Evolutionary conservation across 345 rosid species (phyloP).

Genomic region (Eucalyptus sp.): DNA sequence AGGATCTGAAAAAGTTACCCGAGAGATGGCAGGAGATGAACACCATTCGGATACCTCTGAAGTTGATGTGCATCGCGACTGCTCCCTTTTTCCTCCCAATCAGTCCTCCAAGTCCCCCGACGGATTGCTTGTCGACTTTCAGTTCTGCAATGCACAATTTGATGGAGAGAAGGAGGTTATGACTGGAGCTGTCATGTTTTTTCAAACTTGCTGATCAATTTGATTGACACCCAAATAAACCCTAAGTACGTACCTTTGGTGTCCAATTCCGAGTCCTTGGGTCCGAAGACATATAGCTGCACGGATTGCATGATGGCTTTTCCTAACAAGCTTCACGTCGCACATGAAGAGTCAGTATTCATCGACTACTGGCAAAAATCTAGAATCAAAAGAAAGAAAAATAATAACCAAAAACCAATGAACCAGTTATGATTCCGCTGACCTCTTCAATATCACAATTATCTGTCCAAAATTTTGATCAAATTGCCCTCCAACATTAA

Average conservation of each 20-base stretch:
- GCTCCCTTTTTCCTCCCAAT: slow-evolving; percentile 38
- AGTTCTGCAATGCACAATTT: slow-evolving; percentile 6
- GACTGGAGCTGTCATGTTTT: not conserved
- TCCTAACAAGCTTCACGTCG: slow-evolving; percentile 14
- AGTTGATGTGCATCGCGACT: slow-evolving; percentile 28
- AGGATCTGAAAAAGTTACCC: slow-evolving; percentile 1
- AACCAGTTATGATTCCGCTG: not conserved
- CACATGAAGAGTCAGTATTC: not conserved
- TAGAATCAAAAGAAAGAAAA: not conserved
- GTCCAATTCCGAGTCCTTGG: slow-evolving; percentile 6
- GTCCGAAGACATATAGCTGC: slow-evolving; percentile 34
- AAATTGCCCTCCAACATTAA: not conserved
- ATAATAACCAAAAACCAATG: not conserved
- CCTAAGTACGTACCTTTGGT: slow-evolving; percentile 8
- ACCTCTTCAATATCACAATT: not conserved
- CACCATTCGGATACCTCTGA: slow-evolving; percentile 30
- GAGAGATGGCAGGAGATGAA: slow-evolving; percentile 46
- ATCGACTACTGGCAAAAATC: not conserved
- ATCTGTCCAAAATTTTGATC: not conserved
- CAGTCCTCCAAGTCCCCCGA: slow-evolving; percentile 36
- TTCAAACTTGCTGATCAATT: not conserved
- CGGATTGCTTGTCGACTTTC: slow-evolving; percentile 31
- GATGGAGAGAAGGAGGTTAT: not conserved
- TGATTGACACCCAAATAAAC: not conserved
- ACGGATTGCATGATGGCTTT: slow-evolving; percentile 37